These are phyloP conservation scores for Polytolypa hystricis DNA, from an alignment of 2,329 filamentous ascomycete species.

Conservation along the genomic window DNA sequence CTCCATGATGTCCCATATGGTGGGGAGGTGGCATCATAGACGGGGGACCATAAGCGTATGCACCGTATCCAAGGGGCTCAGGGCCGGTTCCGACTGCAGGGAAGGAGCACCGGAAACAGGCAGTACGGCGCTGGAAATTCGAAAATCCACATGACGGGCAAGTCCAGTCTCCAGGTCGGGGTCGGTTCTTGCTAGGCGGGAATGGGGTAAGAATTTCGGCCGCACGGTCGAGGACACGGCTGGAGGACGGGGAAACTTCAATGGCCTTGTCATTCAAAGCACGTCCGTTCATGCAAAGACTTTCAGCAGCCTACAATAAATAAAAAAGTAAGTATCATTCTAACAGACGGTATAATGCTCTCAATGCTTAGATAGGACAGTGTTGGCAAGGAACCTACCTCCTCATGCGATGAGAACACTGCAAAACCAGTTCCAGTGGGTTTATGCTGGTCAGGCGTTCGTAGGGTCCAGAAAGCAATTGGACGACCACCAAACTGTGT, in stretches of 20 bases:
- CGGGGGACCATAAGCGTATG: constrained; percentile 50
- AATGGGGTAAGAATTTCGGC: constrained; percentile 95
- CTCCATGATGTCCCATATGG: constrained; percentile 55
- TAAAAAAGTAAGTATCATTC: constrained; percentile 5
- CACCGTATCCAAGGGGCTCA: constrained; percentile 61
- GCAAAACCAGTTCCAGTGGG: constrained; percentile 98
- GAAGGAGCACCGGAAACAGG: constrained; percentile 98
- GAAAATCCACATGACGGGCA: constrained; percentile 98
- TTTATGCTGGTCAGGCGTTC: constrained; percentile 97
- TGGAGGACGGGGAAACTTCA: constrained; percentile 95
- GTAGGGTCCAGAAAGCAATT: constrained; percentile 97
- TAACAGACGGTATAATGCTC: constrained; percentile 4
- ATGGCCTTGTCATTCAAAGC: constrained; percentile 98
- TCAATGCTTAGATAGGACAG: constrained; percentile 6
- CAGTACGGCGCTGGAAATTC: constrained; percentile 97
- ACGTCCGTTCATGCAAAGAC: constrained; percentile 97
- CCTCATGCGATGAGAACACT: constrained; percentile 97
- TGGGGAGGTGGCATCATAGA: constrained; percentile 70
- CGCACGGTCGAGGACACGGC: constrained; percentile 86
- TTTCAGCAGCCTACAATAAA: constrained; percentile 69
- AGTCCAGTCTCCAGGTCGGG: constrained; percentile 95
- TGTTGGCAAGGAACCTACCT: constrained; percentile 57
- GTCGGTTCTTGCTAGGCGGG: constrained; percentile 95
- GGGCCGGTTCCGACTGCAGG: constrained; percentile 79
- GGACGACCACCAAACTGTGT: constrained; percentile 96